Evolutionary conservation across 1,139 yeast genomes (phyloP), one percentile per base, ranked within the genome.

Genomic region (Yamadazyma atmosphaerica): DNA sequence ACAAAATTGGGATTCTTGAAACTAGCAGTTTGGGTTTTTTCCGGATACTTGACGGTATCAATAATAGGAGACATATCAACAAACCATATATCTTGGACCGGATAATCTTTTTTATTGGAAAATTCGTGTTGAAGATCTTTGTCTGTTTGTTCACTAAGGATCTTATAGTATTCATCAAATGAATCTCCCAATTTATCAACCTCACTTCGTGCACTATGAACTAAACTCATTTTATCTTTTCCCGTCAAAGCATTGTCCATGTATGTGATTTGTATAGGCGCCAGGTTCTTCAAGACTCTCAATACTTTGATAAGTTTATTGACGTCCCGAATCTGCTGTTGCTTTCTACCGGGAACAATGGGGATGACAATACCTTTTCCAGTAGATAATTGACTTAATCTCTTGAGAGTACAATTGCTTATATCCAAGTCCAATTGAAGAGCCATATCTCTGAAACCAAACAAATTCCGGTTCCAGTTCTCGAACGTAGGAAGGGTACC

Each of bases 321-420:
- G 7, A 63, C 45, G 30, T 56, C 47, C 3, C 50, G 46, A 4
- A 61, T 21, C 36, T 54, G 61, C 16, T 38, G 35, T 3, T 44
- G 39, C 7, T 35, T 35, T 2, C 36, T 23, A 2, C 18, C 13
- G 1, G 58, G 58, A 9, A 53, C 37, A 2, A 66, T 32, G 0
- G 72, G 68, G 4, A 68, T 60, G 3, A 67, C 69, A 7, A 68
- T 62, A 0, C 74, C 74, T 28, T 46, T 51, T 0, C 71, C 72
- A 24, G 48, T 48, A 28, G 59, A 53, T 23, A 39, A 44, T 0
- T 24, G 15, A 17, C 36, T 35, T 32, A 58, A 41, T n/a, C 45
- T 28, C 10, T 43, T 39, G 9, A 56, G 26, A 21, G 52, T 42
- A 33, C 63, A 56, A 11, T 15, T 9, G 6, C 22, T n/a, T 3